Percentiles rank a stretch among this genome's conserved stretches.
These are phyloP conservation scores for Lunasporangiospora selenospora DNA, from an alignment of 192 early-diverging fungal species.

Conservation along the genomic window DNA sequence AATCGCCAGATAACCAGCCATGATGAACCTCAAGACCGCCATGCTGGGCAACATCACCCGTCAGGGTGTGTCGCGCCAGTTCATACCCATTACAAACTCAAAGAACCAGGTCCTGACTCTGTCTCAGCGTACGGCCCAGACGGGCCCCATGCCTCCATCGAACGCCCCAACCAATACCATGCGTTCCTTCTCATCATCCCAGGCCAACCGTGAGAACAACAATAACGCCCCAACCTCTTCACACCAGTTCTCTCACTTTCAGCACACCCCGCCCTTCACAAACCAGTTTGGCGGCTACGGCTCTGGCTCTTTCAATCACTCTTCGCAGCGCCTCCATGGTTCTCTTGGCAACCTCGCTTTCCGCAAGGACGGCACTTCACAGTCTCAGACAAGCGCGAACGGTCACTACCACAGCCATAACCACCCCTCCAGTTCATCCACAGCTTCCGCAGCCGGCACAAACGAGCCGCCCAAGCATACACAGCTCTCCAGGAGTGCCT, in stretches of 20 bases:
- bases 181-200: slow-evolving; percentile 42
- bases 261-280: neutral
- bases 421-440: no score
- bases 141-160: slow-evolving; percentile 16
- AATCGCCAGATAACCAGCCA: no score
- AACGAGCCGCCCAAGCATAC: slow-evolving; percentile 8
- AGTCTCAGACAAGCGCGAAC: no score
- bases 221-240: slow-evolving; percentile 18
- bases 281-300: neutral
- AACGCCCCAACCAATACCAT: slow-evolving; percentile 34
- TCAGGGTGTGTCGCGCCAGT: slow-evolving; percentile 40
- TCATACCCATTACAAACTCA: slow-evolving; percentile 37
- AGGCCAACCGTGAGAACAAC: slow-evolving; percentile 26
- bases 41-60: slow-evolving; percentile 43
- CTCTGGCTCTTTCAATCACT: neutral
- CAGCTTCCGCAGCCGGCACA: no score
- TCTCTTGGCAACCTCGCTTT: slow-evolving; percentile 12
- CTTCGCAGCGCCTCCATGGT: slow-evolving; percentile 12
- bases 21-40: slow-evolving; percentile 36
- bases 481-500: slow-evolving; percentile 24
- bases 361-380: neutral
- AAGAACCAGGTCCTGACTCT: slow-evolving; percentile 46
- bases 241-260: slow-evolving; percentile 27
- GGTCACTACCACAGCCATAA: no score
- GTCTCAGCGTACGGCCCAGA: slow-evolving; percentile 35